Evolutionary conservation across 495 filamentous ascomycete species (phyloP).

Genomic region (Platismatia glauca): DNA sequence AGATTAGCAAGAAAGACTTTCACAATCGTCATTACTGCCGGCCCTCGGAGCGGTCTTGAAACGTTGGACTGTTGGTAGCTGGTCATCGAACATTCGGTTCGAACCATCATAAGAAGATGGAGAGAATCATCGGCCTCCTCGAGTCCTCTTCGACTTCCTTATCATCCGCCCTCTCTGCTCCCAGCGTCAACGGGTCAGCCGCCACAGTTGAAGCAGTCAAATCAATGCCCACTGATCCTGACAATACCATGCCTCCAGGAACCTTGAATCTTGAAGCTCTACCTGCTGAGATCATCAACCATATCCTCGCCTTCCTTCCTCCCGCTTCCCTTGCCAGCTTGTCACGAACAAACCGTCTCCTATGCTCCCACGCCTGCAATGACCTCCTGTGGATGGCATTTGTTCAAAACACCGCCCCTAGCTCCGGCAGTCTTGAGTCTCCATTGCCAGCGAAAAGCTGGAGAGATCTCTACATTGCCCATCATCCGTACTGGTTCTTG

Average conservation of each 20-base stretch:
- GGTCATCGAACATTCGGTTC: too few relatives aligned
- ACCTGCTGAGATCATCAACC: slow-evolving; percentile 54
- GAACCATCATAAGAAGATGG: slow-evolving; percentile 11
- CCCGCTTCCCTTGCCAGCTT: slow-evolving; percentile 47
- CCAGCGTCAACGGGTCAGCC: neutral
- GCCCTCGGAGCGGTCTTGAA: neutral
- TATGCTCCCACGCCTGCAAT: slow-evolving; percentile 42
- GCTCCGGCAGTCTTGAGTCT: slow-evolving; percentile 28
- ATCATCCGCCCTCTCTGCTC: neutral
- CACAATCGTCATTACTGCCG: slow-evolving; percentile 12
- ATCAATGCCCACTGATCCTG: neutral
- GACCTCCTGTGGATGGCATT: slow-evolving; percentile 56
- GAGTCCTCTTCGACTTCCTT: slow-evolving; percentile 9
- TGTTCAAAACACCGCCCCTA: slow-evolving; percentile 54
- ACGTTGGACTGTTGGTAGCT: neutral
- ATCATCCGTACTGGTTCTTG: slow-evolving; percentile 80
- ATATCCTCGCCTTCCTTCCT: slow-evolving; percentile 52
- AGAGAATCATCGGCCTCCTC: slow-evolving; percentile 9
- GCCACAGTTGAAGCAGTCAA: neutral
- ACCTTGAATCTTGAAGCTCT: slow-evolving; percentile 31
- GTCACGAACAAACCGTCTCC: slow-evolving; percentile 44
- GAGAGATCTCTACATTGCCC: slow-evolving; percentile 59
- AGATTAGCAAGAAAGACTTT: slow-evolving; percentile 6
- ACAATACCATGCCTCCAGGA: neutral
- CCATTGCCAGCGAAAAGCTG: slow-evolving; percentile 53